Evolutionary conservation across 108 stramenopile species (phyloP), one percentile per base, ranked within the genome.

Genomic region (Fragilaria crotonensis): DNA sequence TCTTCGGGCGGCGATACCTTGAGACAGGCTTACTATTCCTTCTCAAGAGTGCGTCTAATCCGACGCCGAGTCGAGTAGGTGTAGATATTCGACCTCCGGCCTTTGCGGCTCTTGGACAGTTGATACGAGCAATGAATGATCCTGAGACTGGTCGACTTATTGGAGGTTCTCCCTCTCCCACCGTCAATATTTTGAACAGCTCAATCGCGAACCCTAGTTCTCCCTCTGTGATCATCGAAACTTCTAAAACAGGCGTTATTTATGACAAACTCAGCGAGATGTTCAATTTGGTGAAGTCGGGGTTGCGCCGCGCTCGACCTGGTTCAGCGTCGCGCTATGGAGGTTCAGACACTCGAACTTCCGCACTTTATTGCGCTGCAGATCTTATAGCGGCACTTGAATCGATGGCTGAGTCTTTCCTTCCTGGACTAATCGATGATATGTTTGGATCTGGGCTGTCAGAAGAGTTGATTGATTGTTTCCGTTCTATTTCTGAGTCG

Each of bases 321-420:
- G 62, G 64, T 9, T 23, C 47, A 28, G 17, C 63, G 5, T 57
- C 60, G 49, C n/a, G 57, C 5, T 50, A 64, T 56, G 25, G 70
- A 36, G 58, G 77, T 36, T 30, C 73, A 55, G 25, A 61, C 60
- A 57, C 62, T 1, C 25, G 64, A 14, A 62, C 50, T 26, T 79
- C 83, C 2, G 88, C 88, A 14, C 81, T 95, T 45, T 68, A 77
- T 45, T 97, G 96, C 67, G 88, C 88, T 54, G 85, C 97, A 4
- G 90, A 95, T 62, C 74, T 97, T 20, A 87, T 95, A 9, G 72
- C 87, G 63, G 97, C 96, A 20, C 58, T 99, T 19, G 94, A 90
- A 28, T 77, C 74, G 22, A 54, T 76, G 30, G 71, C 92, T 17
- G 51, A 60, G 11, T 83, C 89, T 1, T 88, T 94, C 64, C 63